phyloP scores from a whole-genome alignment of 257 asterid genomes.

The Ajuga chamaepitys region DNA sequence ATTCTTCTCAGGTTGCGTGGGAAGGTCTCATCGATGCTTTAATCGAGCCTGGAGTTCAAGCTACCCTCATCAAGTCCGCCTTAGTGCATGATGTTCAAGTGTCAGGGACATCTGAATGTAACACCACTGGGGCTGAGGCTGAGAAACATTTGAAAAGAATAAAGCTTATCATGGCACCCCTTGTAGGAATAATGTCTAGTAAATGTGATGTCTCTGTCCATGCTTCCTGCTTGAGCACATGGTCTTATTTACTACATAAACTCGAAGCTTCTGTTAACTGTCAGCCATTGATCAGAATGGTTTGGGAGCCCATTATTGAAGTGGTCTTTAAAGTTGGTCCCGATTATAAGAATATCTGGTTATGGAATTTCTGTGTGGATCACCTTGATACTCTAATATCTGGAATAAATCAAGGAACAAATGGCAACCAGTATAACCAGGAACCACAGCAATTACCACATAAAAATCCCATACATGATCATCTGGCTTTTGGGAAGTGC shows the following conservation, averaged over 20 bases:
- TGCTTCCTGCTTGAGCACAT: constrained; percentile 65
- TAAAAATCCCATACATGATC: constrained; percentile 17
- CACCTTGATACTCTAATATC: constrained; percentile 46
- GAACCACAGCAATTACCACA: constrained; percentile 16
- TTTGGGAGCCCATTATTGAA: constrained; percentile 65
- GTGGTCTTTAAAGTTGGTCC: constrained; percentile 52
- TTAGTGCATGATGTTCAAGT: constrained; percentile 13
- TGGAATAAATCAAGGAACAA: constrained; percentile 31
- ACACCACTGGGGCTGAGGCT: constrained; percentile 17
- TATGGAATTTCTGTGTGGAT: constrained; percentile 55
- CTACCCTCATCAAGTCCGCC: constrained; percentile 19
- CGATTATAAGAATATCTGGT: constrained; percentile 39
- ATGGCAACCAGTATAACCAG: constrained; percentile 21
- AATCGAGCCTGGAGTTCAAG: constrained; percentile 35
- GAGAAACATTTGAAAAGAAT: constrained; percentile 36
- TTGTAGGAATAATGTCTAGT: constrained; percentile 54
- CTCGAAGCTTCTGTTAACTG: constrained; percentile 46
- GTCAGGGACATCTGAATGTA: constrained; percentile 19
- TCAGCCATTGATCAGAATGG: constrained; percentile 35
- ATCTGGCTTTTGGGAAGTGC: constrained; percentile 30
- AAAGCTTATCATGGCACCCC: constrained; percentile 74
- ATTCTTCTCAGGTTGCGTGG: constrained; percentile 65
- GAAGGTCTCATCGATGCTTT: constrained; percentile 70
- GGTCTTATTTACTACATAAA: constrained; percentile 79
- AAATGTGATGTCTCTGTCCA: constrained; percentile 66